Evolutionary conservation across 2,329 filamentous ascomycete genomes (phyloP).

Genomic region (Fusarium pseudoanthophilum): DNA sequence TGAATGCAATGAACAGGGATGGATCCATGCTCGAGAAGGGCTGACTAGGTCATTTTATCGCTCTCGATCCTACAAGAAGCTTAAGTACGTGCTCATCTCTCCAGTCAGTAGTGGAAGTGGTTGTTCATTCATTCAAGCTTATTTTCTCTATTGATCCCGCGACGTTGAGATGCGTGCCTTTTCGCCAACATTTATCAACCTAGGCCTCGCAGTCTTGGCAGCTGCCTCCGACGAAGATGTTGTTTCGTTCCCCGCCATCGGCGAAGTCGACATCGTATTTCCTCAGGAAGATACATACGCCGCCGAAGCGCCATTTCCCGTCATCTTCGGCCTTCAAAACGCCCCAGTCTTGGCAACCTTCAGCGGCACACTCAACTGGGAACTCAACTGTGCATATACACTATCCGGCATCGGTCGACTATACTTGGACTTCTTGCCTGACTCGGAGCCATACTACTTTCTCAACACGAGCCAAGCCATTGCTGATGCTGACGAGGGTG

Average conservation of each 20-base stretch:
- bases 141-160: background rate
- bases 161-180: background rate
- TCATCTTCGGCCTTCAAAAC: slow-evolving; percentile 32
- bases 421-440: slow-evolving; percentile 14
- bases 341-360: slow-evolving; percentile 22
- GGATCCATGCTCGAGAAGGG: slow-evolving; percentile 17
- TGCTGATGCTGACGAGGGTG: slow-evolving; percentile 14
- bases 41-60: slow-evolving; percentile 9
- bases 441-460: slow-evolving; percentile 17
- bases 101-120: background rate
- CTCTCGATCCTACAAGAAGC: background rate
- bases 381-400: slow-evolving; percentile 13
- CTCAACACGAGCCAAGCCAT: slow-evolving; percentile 21
- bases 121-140: background rate
- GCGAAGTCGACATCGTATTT: slow-evolving; percentile 30
- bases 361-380: slow-evolving; percentile 18
- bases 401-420: slow-evolving; percentile 18
- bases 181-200: background rate
- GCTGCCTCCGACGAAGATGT: slow-evolving; percentile 1
- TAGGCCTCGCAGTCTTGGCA: background rate
- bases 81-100: background rate
- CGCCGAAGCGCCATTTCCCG: slow-evolving; percentile 22
- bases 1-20: slow-evolving; percentile 20
- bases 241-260: slow-evolving; percentile 20
- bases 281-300: slow-evolving; percentile 27